These are phyloP conservation scores for Suhomyces wounanorum DNA, from an alignment of 1,139 yeast genomes.

Conservation along the genomic window DNA sequence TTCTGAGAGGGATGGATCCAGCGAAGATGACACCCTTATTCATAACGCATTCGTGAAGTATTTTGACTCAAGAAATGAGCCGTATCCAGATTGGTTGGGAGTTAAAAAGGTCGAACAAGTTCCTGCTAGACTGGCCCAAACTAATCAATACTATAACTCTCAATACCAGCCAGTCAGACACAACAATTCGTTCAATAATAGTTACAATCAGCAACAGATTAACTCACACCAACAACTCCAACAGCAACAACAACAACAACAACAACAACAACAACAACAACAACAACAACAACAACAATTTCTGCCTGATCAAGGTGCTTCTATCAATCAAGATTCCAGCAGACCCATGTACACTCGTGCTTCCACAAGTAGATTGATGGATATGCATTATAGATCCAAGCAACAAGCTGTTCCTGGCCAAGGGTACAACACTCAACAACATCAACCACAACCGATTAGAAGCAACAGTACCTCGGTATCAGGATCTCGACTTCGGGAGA, in stretches of 20 bases:
- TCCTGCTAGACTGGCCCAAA: constrained; percentile 2
- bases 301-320: background rate
- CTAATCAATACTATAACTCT: constrained; percentile 13
- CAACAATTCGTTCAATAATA: constrained; percentile 25
- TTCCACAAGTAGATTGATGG: constrained; percentile 42
- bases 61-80: constrained; percentile 34
- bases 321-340: background rate
- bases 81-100: constrained; percentile 52
- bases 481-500: constrained; percentile 40
- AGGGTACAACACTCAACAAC: constrained; percentile 30
- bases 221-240: constrained; percentile 15
- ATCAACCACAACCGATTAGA: constrained; percentile 27
- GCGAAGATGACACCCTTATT: constrained; percentile 44
- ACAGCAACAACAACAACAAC: constrained; percentile 14
- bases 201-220: constrained; percentile 22
- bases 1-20: constrained; percentile 42
- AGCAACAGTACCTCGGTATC: constrained; percentile 29
- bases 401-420: constrained; percentile 43
- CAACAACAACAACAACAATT: constrained; percentile 4
- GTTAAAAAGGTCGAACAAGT: constrained; percentile 17
- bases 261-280: background rate
- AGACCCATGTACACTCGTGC: constrained; percentile 33
- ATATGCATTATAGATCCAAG: constrained; percentile 46
- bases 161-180: constrained; percentile 30
- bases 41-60: constrained; percentile 49